Evolutionary conservation across 2,329 filamentous ascomycete genomes (phyloP).

Genomic region (Pyrenophora tritici-repentis): DNA sequence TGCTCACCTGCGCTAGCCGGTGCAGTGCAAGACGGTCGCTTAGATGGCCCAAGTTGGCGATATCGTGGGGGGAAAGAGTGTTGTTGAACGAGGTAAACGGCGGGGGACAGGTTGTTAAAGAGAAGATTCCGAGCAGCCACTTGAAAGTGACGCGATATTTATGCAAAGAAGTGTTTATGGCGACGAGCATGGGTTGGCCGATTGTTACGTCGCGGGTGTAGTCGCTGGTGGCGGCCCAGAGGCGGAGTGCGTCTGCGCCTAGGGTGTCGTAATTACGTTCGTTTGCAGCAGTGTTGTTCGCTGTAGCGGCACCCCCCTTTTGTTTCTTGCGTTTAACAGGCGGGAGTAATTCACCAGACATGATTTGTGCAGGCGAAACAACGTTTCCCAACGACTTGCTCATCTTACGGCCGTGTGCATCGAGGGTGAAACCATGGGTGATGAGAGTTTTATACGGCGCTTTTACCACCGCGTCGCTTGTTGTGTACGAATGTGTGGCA

Average conservation of each 20-base stretch:
- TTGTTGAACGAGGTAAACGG: slow-evolving; percentile 30
- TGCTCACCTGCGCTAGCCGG: slow-evolving; percentile 70
- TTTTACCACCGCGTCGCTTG: slow-evolving; percentile 37
- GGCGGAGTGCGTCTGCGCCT: slow-evolving; percentile 81
- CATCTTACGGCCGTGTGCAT: slow-evolving; percentile 94
- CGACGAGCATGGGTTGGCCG: slow-evolving; percentile 74
- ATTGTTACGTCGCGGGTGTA: slow-evolving; percentile 88
- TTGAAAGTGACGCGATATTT: slow-evolving; percentile 91
- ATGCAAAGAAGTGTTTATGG: slow-evolving; percentile 75
- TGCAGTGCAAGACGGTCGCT: slow-evolving; percentile 70
- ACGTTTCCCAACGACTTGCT: slow-evolving; percentile 95
- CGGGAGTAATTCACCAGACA: slow-evolving; percentile 78
- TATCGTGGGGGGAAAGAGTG: not conserved
- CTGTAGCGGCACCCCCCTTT: slow-evolving; percentile 32
- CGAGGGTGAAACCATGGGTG: slow-evolving; percentile 93
- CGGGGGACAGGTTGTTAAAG: slow-evolving; percentile 48
- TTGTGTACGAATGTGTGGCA: slow-evolving; percentile 58
- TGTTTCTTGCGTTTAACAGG: slow-evolving; percentile 67
- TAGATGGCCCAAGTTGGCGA: slow-evolving; percentile 20
- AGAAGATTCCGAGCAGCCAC: slow-evolving; percentile 76
- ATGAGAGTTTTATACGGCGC: slow-evolving; percentile 88
- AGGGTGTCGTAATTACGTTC: slow-evolving; percentile 67
- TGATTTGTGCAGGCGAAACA: slow-evolving; percentile 79
- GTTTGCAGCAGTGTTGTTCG: slow-evolving; percentile 27
- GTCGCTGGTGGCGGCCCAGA: slow-evolving; percentile 92